Conservation (phyloP, 1,284 basidiomycete species). For the Trametes sp. region DNA sequence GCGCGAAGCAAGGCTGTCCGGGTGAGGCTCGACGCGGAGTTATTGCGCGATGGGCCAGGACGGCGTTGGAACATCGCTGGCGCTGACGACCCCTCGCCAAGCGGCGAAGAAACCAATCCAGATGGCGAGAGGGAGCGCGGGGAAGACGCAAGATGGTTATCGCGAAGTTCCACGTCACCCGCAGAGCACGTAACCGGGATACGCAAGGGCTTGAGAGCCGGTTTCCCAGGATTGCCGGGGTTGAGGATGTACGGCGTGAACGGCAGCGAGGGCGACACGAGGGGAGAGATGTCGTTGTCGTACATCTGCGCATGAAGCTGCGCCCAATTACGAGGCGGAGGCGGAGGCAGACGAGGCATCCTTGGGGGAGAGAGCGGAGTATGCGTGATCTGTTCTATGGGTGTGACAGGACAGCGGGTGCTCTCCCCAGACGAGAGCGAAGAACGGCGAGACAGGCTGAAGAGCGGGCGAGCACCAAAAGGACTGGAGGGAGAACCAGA, state of each 20-base stretch:
- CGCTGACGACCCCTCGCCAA: not conserved
- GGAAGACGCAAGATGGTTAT: slow-evolving; percentile 8
- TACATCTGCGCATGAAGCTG: slow-evolving; percentile 18
- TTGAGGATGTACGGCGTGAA: slow-evolving; percentile 21
- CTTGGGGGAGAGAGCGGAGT: slow-evolving; percentile 39
- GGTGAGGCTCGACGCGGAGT: slow-evolving; percentile 17
- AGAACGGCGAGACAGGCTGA: slow-evolving; percentile 15
- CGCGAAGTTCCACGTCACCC: slow-evolving; percentile 9
- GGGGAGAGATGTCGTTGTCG: slow-evolving; percentile 12
- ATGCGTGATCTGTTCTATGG: slow-evolving; percentile 41
- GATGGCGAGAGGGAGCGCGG: slow-evolving; percentile 20
- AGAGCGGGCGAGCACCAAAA: slow-evolving; percentile 5
- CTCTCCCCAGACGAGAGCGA: slow-evolving; percentile 10
- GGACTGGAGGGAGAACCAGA: slow-evolving; percentile 12
- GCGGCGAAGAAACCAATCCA: slow-evolving; percentile 8
- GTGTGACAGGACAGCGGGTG: slow-evolving; percentile 36
- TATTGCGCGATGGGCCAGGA: slow-evolving; percentile 9
- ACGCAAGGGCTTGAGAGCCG: slow-evolving; percentile 17
- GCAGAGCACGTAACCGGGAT: slow-evolving; percentile 15
- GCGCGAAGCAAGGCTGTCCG: slow-evolving; percentile 20
- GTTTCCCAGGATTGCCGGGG: slow-evolving; percentile 8
- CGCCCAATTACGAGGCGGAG: slow-evolving; percentile 26
- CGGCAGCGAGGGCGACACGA: slow-evolving; percentile 15
- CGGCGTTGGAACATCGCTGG: not conserved
- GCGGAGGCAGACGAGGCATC: slow-evolving; percentile 29